phyloP scores from a whole-genome alignment of 345 rosid species.

The Chamaenerion angustifolium region DNA sequence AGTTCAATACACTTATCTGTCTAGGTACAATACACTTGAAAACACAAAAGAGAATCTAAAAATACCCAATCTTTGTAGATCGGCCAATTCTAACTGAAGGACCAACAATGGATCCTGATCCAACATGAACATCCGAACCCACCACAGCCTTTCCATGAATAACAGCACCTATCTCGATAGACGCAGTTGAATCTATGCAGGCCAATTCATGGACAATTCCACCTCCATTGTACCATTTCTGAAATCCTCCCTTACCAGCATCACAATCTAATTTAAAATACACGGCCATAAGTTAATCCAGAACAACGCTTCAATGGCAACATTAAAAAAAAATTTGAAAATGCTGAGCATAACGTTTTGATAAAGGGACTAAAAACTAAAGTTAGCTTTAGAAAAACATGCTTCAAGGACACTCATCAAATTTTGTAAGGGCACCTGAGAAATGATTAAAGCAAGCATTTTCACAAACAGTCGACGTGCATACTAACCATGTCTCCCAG shows the following conservation, averaged over 20 bases:
- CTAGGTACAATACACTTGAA: too few species aligned
- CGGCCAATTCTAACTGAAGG: constrained; percentile 42
- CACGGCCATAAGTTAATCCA: background rate
- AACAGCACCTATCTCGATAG: constrained; percentile 46
- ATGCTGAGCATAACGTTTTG: background rate
- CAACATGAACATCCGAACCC: constrained; percentile 44
- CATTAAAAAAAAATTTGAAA: background rate
- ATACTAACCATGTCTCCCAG: background rate
- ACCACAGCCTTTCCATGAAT: constrained; percentile 40
- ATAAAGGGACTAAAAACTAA: too few species aligned
- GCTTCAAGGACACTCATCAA: background rate
- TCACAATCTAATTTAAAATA: constrained; percentile 19
- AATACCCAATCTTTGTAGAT: constrained; percentile 48
- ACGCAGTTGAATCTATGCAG: constrained; percentile 34
- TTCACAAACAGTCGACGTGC: background rate
- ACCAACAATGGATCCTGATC: constrained; percentile 62
- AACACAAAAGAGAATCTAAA: background rate
- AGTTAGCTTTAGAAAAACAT: too few species aligned
- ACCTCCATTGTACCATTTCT: constrained; percentile 53
- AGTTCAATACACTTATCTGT: background rate
- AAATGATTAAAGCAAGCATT: background rate
- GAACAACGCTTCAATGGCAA: background rate
- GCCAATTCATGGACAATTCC: constrained; percentile 52
- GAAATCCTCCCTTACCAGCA: constrained; percentile 16
- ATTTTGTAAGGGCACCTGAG: background rate